Evolutionary conservation across 2,329 filamentous ascomycete genomes (phyloP), one percentile per base, ranked within the genome.

Genomic region (Penicillium sp.): DNA sequence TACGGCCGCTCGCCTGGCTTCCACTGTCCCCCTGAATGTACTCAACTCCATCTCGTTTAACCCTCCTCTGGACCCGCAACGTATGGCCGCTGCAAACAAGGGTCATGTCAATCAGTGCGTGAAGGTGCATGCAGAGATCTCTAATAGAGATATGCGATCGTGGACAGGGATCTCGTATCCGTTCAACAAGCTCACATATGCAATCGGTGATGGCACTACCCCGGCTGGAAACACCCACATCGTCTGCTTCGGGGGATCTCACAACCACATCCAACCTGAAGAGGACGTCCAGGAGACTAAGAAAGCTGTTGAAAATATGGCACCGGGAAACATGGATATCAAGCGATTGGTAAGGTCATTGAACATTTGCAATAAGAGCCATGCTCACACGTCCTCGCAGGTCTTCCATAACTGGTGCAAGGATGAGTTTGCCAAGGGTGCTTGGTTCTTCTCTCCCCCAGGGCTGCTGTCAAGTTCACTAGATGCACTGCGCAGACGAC

Each of bases 331-430:
- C 2, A 71, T 69, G 69, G 61, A 67, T 39, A 55, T 71, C 5
- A 62, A 71, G 48, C 57, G 62, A 38, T 34, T 70, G 45, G 68
- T 69, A 31, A 57, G 64, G 57, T 53, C n/a, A 31, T 20, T 2
- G 31, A 31, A 11, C 22, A 15, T 39, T 15, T 17, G 10, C 15
- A 37, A 4, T 25, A 4, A 12, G 20, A 20, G 39, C 25, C 52
- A 42, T 15, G 20, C 48, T 50, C 0, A 60, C 22, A 34, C 4
- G 15, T 20, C 6, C 31, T 31, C 15, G 0, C 35, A 71, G 71
- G 76, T 82, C 0, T 82, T 81, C 42, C 80, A 83, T 49, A 81
- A 83, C 57, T 83, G 81, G 81, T 74, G 70, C 8, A 78, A 77
- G 48, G 81, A 83, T 47, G 75, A 79, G 31, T 83, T 77, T 54